Conservation (phyloP, 2,329 filamentous ascomycete species). For the Xenosphaeropsis pyriputrescens region DNA sequence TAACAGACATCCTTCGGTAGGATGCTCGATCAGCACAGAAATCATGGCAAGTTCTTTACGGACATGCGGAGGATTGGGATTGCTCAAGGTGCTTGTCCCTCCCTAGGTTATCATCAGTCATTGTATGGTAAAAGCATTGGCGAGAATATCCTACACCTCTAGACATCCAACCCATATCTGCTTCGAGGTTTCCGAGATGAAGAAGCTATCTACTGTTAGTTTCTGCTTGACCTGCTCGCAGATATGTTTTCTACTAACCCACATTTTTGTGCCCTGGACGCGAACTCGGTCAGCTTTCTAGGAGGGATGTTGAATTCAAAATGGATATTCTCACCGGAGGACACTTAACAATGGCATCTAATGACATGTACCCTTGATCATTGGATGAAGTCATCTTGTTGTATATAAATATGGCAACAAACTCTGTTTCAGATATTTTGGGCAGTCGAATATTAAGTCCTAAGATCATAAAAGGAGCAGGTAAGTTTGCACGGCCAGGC, state of each 20-base stretch:
- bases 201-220: slow-evolving; percentile 1
- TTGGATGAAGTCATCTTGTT: too few species aligned
- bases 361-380: too few species aligned
- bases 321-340: too few species aligned
- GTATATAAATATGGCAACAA: too few species aligned
- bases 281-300: too few species aligned
- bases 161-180: slow-evolving; percentile 1
- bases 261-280: background rate
- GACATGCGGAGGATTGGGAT: background rate
- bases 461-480: too few species aligned
- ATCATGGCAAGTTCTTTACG: slow-evolving; percentile 1
- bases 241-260: background rate
- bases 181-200: slow-evolving; percentile 1
- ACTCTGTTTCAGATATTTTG: too few species aligned
- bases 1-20: slow-evolving; percentile 1
- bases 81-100: background rate
- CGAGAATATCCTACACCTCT: background rate
- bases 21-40: slow-evolving; percentile 1
- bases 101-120: background rate
- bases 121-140: background rate
- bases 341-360: too few species aligned
- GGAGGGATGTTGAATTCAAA: too few species aligned
- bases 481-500: too few species aligned
- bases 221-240: background rate
- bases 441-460: too few species aligned